Evolutionary conservation across 164 flowering plant genomes (phyloP).

Genomic region (Vitis amurensis): DNA sequence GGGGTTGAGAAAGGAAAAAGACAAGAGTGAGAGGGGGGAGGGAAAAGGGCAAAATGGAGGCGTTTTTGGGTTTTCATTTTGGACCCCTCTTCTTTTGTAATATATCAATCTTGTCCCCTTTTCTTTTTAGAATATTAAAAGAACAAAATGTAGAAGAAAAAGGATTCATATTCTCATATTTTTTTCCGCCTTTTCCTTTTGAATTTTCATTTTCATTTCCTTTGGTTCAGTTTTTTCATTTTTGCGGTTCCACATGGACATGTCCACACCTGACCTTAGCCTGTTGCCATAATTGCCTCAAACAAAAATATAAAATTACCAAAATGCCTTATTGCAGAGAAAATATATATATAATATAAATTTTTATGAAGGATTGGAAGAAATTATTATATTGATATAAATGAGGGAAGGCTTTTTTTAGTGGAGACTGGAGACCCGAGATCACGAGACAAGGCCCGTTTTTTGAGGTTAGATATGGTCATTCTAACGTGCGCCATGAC

Average conservation of each 20-base stretch:
- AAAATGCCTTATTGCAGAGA: background rate
- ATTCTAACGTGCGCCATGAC: constrained; percentile 4
- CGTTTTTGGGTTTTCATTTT: constrained; percentile 23
- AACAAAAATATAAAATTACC: too few relatives aligned
- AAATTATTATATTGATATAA: too few relatives aligned
- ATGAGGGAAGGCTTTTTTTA: background rate
- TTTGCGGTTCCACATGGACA: background rate
- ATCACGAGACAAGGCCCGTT: too few relatives aligned
- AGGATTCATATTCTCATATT: background rate
- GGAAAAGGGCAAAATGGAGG: background rate
- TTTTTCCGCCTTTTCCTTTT: background rate
- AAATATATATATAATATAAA: background rate
- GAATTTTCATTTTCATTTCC: background rate
- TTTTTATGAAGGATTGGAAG: too few relatives aligned
- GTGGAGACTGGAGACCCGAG: background rate
- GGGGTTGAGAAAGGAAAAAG: background rate
- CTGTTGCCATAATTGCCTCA: too few relatives aligned
- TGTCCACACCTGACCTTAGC: background rate
- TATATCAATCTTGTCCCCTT: constrained; percentile 1
- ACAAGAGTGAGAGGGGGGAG: background rate
- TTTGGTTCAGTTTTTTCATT: background rate
- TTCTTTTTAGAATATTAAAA: background rate
- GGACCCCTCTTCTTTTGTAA: constrained; percentile 13
- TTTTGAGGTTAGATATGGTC: too few relatives aligned
- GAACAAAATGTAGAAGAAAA: constrained; percentile 6